Evolutionary conservation across 129 eudicot genomes (phyloP).

Genomic region (Glebionis coronaria): DNA sequence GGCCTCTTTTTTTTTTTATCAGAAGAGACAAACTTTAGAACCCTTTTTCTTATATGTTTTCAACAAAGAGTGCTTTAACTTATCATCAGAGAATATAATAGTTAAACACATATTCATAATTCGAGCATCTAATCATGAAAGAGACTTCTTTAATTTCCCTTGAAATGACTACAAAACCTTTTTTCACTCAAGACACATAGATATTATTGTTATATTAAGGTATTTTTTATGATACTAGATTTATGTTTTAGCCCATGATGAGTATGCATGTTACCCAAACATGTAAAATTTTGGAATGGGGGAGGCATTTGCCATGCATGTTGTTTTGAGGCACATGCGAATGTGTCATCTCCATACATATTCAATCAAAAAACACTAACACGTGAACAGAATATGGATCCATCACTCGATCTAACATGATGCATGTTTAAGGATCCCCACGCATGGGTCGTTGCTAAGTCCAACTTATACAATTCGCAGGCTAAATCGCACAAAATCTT

Average conservation of each 20-base stretch:
- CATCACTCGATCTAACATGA: conserved; percentile 12
- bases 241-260: conserved; percentile 20
- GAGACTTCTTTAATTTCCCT: background rate
- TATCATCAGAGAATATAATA: background rate
- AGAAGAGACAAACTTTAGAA: conserved; percentile 28
- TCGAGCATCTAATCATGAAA: background rate
- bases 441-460: conserved; percentile 12
- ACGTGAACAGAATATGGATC: conserved; percentile 19
- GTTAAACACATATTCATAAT: background rate
- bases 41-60: background rate
- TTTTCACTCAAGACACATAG: too few relatives aligned
- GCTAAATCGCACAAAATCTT: too few relatives aligned
- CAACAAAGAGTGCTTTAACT: conserved; percentile 18
- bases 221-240: too few relatives aligned
- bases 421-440: conserved; percentile 27
- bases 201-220: too few relatives aligned
- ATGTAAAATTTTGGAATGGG: background rate
- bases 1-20: conserved; percentile 25
- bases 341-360: conserved; percentile 14
- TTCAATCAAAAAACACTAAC: conserved; percentile 17
- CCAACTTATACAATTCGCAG: too few relatives aligned
- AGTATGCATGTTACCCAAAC: conserved; percentile 19
- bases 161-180: background rate
- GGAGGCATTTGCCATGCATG: conserved; percentile 25
- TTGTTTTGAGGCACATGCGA: conserved; percentile 21